Percentiles rank a stretch among this genome's conserved stretches.
Conservation (phyloP, 2,329 filamentous ascomycete genomes). For the Tolypocladium ophioglossoides region DNA sequence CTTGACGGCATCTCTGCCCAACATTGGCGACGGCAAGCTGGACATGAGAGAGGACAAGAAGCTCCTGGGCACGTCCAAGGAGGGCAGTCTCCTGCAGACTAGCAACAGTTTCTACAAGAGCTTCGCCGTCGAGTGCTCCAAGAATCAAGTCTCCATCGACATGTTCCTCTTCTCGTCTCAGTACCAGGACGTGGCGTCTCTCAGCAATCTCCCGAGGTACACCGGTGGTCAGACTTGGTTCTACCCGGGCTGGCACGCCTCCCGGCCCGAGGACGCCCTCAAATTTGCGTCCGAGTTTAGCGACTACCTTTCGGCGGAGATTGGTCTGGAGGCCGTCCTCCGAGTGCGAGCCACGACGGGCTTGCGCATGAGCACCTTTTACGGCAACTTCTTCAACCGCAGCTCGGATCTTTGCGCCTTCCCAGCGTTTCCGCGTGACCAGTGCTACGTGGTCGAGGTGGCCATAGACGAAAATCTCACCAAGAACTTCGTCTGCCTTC, state of each 20-base stretch:
- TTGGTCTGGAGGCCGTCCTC: slow-evolving; percentile 90
- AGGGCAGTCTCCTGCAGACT: slow-evolving; percentile 78
- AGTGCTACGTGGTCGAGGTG: slow-evolving; percentile 96
- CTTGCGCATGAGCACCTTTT: slow-evolving; percentile 93
- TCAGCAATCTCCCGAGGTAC: slow-evolving; percentile 91
- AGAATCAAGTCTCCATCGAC: slow-evolving; percentile 96
- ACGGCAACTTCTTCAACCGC: slow-evolving; percentile 98
- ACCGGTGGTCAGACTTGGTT: slow-evolving; percentile 98
- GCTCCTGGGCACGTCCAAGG: slow-evolving; percentile 84
- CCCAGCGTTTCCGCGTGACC: slow-evolving; percentile 93
- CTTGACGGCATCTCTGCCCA: slow-evolving; percentile 80
- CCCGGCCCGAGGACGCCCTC: slow-evolving; percentile 86
- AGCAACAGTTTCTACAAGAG: slow-evolving; percentile 97
- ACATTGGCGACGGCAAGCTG: slow-evolving; percentile 78
- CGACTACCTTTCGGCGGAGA: slow-evolving; percentile 92
- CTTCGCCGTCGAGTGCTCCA: slow-evolving; percentile 96
- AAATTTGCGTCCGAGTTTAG: slow-evolving; percentile 97
- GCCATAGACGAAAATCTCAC: slow-evolving; percentile 92
- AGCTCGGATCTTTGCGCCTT: slow-evolving; percentile 97
- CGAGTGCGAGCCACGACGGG: slow-evolving; percentile 92
- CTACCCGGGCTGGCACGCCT: slow-evolving; percentile 96
- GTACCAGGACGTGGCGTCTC: slow-evolving; percentile 93
- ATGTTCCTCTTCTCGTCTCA: slow-evolving; percentile 96
- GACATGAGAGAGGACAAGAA: slow-evolving; percentile 97
- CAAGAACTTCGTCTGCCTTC: slow-evolving; percentile 85